These are phyloP conservation scores for Oenanthe javanica DNA, from an alignment of 140 eudicot genomes.

Conservation along the genomic window DNA sequence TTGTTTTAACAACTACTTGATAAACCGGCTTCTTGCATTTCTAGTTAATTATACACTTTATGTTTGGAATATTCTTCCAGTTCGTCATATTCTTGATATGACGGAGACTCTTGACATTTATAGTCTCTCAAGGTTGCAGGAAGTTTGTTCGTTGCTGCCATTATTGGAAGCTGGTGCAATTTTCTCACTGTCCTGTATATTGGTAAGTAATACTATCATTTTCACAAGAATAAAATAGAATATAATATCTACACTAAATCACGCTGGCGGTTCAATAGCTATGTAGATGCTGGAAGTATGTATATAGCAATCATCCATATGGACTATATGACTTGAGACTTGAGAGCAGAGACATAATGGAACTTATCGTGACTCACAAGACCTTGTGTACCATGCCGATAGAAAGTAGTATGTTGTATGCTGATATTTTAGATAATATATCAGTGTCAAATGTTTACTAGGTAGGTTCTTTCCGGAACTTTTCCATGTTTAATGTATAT, in stretches of 20 bases:
- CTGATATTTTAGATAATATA: neutral
- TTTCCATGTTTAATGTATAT: neutral
- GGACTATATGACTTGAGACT: neutral
- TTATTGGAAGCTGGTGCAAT: conserved; percentile 88
- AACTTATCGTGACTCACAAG: neutral
- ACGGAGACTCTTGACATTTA: neutral
- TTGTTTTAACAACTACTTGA: neutral
- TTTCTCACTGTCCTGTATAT: conserved; percentile 64
- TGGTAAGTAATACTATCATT: conserved; percentile 36
- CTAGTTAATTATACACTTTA: neutral
- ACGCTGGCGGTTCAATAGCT: neutral
- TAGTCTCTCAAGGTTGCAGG: conserved; percentile 38
- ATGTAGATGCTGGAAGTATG: neutral
- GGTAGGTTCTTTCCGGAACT: neutral
- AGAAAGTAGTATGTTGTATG: neutral
- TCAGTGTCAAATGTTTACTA: neutral
- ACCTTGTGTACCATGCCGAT: neutral
- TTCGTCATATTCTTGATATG: neutral
- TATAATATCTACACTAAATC: neutral
- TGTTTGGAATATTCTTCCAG: neutral
- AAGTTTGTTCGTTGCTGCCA: conserved; percentile 62
- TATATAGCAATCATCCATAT: neutral
- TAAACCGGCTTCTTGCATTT: neutral
- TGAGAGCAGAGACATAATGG: neutral
- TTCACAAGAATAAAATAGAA: neutral